These are phyloP conservation scores for Sordariomycetes sp. DNA, from an alignment of 2,329 filamentous ascomycete species.

Conservation along the genomic window DNA sequence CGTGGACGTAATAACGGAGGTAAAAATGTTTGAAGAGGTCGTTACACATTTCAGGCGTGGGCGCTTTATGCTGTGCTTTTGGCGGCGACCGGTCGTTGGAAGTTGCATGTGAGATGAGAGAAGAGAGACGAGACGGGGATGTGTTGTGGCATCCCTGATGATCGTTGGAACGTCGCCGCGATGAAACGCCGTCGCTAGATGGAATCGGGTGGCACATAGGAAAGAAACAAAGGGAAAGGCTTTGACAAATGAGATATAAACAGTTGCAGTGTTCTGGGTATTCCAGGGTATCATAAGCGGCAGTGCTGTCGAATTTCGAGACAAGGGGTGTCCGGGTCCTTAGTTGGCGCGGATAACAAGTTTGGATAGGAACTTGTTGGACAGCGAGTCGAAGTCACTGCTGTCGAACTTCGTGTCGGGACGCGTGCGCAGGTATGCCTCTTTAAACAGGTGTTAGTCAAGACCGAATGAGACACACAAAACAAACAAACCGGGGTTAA, in stretches of 20 bases:
- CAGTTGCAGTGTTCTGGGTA: background rate
- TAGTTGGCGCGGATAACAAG: constrained; percentile 92
- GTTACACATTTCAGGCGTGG: background rate
- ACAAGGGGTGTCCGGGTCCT: constrained; percentile 4
- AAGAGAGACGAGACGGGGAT: background rate
- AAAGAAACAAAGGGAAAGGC: constrained; percentile 16
- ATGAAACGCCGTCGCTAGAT: constrained; percentile 5
- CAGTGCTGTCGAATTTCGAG: background rate
- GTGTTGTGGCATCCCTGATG: background rate
- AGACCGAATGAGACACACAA: background rate
- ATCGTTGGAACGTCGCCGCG: background rate
- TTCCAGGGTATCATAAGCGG: background rate
- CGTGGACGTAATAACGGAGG: constrained; percentile 7
- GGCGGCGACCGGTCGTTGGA: background rate
- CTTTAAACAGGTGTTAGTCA: constrained; percentile 31
- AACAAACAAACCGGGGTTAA: background rate
- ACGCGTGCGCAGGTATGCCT: constrained; percentile 75
- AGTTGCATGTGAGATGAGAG: background rate
- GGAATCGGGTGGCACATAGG: constrained; percentile 9
- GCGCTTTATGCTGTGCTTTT: background rate
- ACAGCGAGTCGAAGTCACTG: constrained; percentile 86
- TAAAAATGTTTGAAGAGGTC: constrained; percentile 13
- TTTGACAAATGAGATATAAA: constrained; percentile 16
- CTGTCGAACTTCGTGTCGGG: constrained; percentile 76
- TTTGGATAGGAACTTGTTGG: constrained; percentile 95